A percentile compares a stretch with the other conserved stretches of the same genome.
Evolutionary conservation across 179 eudicot genomes (phyloP).

Genomic region (Dionaea muscipula): DNA sequence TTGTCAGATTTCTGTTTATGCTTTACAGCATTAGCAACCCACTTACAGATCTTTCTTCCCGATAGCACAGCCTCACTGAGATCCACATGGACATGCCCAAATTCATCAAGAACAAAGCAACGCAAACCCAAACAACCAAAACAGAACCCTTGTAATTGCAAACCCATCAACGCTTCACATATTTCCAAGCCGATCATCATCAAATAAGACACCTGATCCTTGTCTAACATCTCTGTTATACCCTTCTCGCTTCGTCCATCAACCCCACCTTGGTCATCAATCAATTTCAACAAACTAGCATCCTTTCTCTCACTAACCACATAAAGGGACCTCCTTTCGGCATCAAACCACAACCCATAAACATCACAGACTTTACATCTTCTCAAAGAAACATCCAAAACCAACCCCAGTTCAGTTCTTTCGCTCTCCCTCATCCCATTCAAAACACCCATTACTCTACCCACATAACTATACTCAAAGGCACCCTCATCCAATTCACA

Average conservation of each 20-base stretch:
- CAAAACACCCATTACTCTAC: slow-evolving; percentile 42
- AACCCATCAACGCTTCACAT: slow-evolving; percentile 41
- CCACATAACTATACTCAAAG: slow-evolving; percentile 41
- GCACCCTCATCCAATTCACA: slow-evolving; percentile 14
- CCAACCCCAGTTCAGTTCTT: slow-evolving; percentile 30
- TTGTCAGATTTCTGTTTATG: slow-evolving; percentile 10
- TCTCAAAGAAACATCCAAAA: slow-evolving; percentile 24
- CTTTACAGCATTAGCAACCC: slow-evolving; percentile 14
- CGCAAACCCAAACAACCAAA: slow-evolving; percentile 40
- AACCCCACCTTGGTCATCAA: slow-evolving; percentile 10
- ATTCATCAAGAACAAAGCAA: slow-evolving; percentile 50
- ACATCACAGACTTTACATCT: slow-evolving; percentile 27
- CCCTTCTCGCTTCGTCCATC: slow-evolving; percentile 4
- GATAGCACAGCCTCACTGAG: slow-evolving; percentile 31
- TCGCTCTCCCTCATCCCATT: slow-evolving; percentile 30
- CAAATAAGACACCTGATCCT: slow-evolving; percentile 13
- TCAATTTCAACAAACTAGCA: slow-evolving; percentile 15
- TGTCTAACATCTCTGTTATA: slow-evolving; percentile 1
- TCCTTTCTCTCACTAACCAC: slow-evolving; percentile 39
- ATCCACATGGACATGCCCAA: slow-evolving; percentile 43
- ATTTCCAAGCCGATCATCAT: slow-evolving; percentile 38
- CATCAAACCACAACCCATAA: slow-evolving; percentile 64
- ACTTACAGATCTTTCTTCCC: slow-evolving; percentile 32
- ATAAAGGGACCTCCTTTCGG: slow-evolving; percentile 31
- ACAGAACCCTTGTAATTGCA: slow-evolving; percentile 43